phyloP scores from a whole-genome alignment of 2,329 filamentous ascomycete genomes.

The Tolypocladium endophyticum region DNA sequence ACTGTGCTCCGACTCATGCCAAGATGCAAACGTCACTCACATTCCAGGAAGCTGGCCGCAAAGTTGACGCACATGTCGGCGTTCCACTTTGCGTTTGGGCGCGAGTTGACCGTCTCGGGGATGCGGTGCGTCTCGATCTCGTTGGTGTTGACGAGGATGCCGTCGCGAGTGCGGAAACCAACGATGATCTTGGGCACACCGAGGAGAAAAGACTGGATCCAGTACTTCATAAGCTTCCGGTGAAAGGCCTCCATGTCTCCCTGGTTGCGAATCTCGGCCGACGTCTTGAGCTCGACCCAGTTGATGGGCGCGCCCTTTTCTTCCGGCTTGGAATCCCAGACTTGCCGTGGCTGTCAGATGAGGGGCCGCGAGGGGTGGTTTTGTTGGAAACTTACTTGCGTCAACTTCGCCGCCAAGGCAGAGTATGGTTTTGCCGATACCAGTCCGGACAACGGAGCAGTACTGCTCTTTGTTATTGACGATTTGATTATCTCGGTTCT shows the following conservation, averaged over 20 bases:
- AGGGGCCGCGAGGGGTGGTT: not conserved
- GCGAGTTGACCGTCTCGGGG: conserved; percentile 60
- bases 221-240: conserved; percentile 86
- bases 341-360: conserved; percentile 24
- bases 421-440: conserved; percentile 64
- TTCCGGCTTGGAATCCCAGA: conserved; percentile 73
- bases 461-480: conserved; percentile 92
- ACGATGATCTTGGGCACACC: conserved; percentile 88
- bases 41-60: conserved; percentile 64
- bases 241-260: conserved; percentile 69
- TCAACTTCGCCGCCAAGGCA: conserved; percentile 92
- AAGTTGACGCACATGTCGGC: conserved; percentile 93
- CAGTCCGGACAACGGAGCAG: conserved; percentile 85
- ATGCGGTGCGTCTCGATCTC: conserved; percentile 74
- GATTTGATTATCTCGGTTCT: conserved; percentile 55
- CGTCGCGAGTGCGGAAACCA: conserved; percentile 67
- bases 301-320: conserved; percentile 59
- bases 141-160: conserved; percentile 61
- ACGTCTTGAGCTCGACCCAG: conserved; percentile 93
- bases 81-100: conserved; percentile 67
- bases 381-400: conserved; percentile 42
- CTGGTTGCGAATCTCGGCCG: conserved; percentile 57
- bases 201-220: conserved; percentile 91
- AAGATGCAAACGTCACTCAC: conserved; percentile 33
- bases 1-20: not conserved